Conservation (phyloP, 306 rosid genomes). For the Gillenia trifoliata region DNA sequence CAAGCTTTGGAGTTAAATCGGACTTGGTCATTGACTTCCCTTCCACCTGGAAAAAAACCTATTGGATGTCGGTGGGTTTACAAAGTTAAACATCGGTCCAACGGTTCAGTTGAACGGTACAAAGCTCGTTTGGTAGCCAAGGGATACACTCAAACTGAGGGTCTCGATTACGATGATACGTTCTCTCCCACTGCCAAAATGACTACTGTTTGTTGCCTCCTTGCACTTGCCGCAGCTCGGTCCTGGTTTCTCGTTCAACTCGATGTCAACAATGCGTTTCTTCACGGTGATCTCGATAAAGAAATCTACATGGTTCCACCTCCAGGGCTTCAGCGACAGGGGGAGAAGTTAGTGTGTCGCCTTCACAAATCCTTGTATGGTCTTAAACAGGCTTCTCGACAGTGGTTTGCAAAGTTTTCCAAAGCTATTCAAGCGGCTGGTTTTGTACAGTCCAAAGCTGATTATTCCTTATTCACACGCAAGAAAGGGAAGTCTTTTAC, state of each 20-base stretch:
- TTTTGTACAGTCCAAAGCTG: not conserved
- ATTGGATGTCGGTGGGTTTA: not conserved
- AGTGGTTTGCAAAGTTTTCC: not conserved
- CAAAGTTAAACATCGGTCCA: not conserved
- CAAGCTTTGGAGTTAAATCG: not conserved
- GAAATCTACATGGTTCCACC: too few species aligned
- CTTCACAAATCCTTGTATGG: not conserved
- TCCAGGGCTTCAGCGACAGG: too few species aligned
- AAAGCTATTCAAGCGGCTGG: not conserved
- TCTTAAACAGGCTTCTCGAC: not conserved
- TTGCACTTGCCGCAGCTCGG: not conserved
- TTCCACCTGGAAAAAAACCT: not conserved
- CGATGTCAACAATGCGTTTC: too few species aligned
- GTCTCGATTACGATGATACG: not conserved
- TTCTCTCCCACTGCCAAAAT: not conserved
- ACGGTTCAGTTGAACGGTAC: not conserved
- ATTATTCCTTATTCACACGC: not conserved
- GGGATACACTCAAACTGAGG: not conserved
- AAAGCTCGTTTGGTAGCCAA: not conserved
- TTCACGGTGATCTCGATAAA: too few species aligned
- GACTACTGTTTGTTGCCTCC: not conserved
- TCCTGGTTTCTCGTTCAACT: not conserved
- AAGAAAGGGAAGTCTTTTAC: not conserved
- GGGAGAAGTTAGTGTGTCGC: too few species aligned
- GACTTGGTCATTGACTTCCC: not conserved